phyloP scores from a whole-genome alignment of 352 stramenopile species.

The Blastocystis sp. region DNA sequence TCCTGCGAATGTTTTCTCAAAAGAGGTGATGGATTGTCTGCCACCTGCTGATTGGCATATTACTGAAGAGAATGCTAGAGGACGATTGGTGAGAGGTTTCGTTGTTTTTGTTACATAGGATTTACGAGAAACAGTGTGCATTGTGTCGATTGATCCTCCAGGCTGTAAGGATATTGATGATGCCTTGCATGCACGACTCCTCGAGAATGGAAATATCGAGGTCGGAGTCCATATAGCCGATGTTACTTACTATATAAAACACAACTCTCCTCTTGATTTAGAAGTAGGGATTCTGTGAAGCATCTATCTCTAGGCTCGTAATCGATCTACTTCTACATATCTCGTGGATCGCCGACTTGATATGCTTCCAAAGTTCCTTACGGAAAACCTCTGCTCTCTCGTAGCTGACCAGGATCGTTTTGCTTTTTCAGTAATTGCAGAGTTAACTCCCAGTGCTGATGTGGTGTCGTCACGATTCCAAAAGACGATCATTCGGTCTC shows the following conservation, averaged over 20 bases:
- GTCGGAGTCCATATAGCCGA: conserved; percentile 87
- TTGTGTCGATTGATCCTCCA: conserved; percentile 80
- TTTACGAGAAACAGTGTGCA: conserved; percentile 69
- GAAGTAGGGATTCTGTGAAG: conserved; percentile 75
- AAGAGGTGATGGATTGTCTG: conserved; percentile 80
- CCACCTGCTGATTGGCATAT: conserved; percentile 87
- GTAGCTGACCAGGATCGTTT: conserved; percentile 75
- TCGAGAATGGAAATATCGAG: conserved; percentile 82
- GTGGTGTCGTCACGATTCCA: conserved; percentile 90
- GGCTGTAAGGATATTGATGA: conserved; percentile 97
- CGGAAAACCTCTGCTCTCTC: conserved; percentile 92
- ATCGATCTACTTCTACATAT: conserved; percentile 87
- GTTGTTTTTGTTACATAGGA: not conserved
- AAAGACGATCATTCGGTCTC: conserved; percentile 93
- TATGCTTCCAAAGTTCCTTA: conserved; percentile 92
- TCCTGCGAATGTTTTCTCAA: conserved; percentile 77
- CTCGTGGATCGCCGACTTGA: conserved; percentile 94
- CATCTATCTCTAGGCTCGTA: conserved; percentile 64
- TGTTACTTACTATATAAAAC: conserved; percentile 93
- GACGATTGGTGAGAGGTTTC: not conserved
- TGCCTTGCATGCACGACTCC: conserved; percentile 82
- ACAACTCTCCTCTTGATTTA: conserved; percentile 84
- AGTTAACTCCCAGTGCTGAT: conserved; percentile 78
- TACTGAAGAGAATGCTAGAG: conserved; percentile 75
- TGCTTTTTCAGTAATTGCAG: conserved; percentile 76